Evolutionary conservation across 805 yeast genomes (phyloP), one percentile per base, ranked within the genome.

Genomic region (Saccharomycopsis amapae): DNA sequence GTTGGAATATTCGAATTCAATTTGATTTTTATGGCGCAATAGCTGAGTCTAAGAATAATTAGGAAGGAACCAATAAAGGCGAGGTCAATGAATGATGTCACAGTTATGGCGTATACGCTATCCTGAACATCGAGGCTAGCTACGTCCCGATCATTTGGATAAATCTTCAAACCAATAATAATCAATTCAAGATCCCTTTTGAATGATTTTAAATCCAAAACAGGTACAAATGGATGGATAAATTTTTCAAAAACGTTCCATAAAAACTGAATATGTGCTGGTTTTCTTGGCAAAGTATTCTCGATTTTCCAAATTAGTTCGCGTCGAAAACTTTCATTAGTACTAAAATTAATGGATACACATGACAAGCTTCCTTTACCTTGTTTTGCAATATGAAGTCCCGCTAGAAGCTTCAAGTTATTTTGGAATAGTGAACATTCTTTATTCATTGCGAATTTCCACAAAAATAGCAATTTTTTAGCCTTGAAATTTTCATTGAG

Each of bases 201-300:
- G 17, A 42, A 42, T 7, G 25, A 25, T 15, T 20, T n/a, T 13
- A 49, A 28, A 38, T 46, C 47, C 9, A 46, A 13, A 5, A 42
- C 28, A 5, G 50, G 50, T 6, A 43, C 28, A 31, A 49, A 49
- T 17, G 50, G 53, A 23, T 46, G 39, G n/a, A 49, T 20, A 37
- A 35, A 46, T 19, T 40, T 39, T 34, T 42, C 53, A 42, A 24
- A 49, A 9, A 42, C 22, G 3, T 38, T 24, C 17, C 38, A 49
- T 13, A 49, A 38, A 40, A 28, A 46, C 22, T 12, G 19, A 1
- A 49, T 20, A 3, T n/a, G n/a, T n/a, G n/a, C n/a, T n/a, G n/a
- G n/a, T n/a, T n/a, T n/a, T n/a, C n/a, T n/a, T n/a, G n/a, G n/a
- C n/a, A n/a, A n/a, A n/a, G n/a, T n/a, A n/a, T n/a, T n/a, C n/a